phyloP scores from a whole-genome alignment of 1,284 basidiomycete species.

The Veloporphyrellus conicus region DNA sequence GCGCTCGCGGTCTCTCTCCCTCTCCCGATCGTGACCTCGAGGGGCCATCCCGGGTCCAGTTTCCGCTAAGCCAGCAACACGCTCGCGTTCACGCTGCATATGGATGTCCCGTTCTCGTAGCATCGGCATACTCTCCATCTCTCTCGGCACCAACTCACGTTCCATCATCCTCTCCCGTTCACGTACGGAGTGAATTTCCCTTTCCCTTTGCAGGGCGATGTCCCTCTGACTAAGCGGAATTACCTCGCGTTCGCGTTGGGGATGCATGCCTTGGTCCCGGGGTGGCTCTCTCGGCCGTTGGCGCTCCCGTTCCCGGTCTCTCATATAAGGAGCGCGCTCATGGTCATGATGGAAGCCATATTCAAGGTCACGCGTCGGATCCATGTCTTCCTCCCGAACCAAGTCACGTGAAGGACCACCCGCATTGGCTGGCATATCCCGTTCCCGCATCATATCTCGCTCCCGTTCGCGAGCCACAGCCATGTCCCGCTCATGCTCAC shows the following conservation, averaged over 20 bases:
- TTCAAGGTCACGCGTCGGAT: slow-evolving; percentile 23
- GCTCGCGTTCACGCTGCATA: slow-evolving; percentile 29
- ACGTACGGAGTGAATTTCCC: slow-evolving; percentile 16
- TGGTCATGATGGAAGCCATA: slow-evolving; percentile 24
- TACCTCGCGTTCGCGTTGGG: slow-evolving; percentile 29
- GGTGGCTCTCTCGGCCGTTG: slow-evolving; percentile 20
- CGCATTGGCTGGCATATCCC: slow-evolving; percentile 17
- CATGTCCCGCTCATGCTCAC: neutral
- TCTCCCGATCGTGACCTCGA: slow-evolving; percentile 26
- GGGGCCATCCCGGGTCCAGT: slow-evolving; percentile 24
- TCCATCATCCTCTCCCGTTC: slow-evolving; percentile 14
- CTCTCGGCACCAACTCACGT: slow-evolving; percentile 11
- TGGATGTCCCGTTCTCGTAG: slow-evolving; percentile 25
- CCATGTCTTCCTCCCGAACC: slow-evolving; percentile 26
- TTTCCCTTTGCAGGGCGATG: slow-evolving; percentile 20
- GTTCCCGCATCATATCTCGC: slow-evolving; percentile 23
- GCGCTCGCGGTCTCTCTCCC: slow-evolving; percentile 31
- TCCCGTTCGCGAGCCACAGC: slow-evolving; percentile 26
- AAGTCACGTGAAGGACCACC: slow-evolving; percentile 25
- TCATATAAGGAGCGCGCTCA: slow-evolving; percentile 23
- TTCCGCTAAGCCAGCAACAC: slow-evolving; percentile 23
- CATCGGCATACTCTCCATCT: slow-evolving; percentile 20
- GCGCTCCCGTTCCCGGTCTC: slow-evolving; percentile 30
- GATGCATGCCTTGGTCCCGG: slow-evolving; percentile 20
- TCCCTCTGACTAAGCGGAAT: slow-evolving; percentile 21